phyloP scores from a whole-genome alignment of 768 basidiomycete species.

The Tylopilus balloui region DNA sequence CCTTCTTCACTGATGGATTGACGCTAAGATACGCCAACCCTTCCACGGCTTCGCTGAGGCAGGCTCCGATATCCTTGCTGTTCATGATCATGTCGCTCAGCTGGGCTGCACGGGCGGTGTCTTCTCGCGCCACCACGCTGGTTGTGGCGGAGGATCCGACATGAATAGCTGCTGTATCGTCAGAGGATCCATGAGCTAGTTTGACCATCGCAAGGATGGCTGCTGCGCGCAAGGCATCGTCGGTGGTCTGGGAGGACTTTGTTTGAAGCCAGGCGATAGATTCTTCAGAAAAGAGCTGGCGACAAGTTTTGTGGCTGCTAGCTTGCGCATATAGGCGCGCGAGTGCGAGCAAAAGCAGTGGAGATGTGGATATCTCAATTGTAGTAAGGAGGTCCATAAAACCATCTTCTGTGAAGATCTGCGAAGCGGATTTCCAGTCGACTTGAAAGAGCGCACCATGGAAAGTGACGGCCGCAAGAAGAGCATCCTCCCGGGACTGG shows the following conservation, averaged over 20 bases:
- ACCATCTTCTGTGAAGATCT: conserved; percentile 62
- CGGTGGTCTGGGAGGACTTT: conserved; percentile 45
- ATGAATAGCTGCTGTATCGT: conserved; percentile 35
- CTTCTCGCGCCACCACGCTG: conserved; percentile 20
- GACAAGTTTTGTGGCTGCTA: conserved; percentile 67
- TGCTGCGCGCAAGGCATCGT: conserved; percentile 49
- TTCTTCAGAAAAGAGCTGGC: conserved; percentile 54
- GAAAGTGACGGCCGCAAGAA: conserved; percentile 58
- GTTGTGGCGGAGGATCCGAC: conserved; percentile 9
- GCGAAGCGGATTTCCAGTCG: conserved; percentile 62
- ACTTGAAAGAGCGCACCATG: conserved; percentile 81
- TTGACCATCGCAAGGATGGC: conserved; percentile 78
- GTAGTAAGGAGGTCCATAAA: conserved; percentile 57
- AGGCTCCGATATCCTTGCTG: conserved; percentile 34
- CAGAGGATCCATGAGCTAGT: conserved; percentile 52
- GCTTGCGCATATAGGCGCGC: conserved; percentile 76
- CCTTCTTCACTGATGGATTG: conserved; percentile 58
- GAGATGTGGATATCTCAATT: conserved; percentile 57
- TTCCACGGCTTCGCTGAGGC: conserved; percentile 67
- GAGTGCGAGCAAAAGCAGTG: conserved; percentile 50
- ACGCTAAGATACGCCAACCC: conserved; percentile 80
- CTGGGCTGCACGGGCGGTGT: conserved; percentile 45
- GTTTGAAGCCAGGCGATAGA: conserved; percentile 63
- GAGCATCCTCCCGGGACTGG: conserved; percentile 49
- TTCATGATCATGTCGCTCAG: conserved; percentile 56